Conservation (phyloP, 2,329 filamentous ascomycete species). For the Aspergillus terreus region DNA sequence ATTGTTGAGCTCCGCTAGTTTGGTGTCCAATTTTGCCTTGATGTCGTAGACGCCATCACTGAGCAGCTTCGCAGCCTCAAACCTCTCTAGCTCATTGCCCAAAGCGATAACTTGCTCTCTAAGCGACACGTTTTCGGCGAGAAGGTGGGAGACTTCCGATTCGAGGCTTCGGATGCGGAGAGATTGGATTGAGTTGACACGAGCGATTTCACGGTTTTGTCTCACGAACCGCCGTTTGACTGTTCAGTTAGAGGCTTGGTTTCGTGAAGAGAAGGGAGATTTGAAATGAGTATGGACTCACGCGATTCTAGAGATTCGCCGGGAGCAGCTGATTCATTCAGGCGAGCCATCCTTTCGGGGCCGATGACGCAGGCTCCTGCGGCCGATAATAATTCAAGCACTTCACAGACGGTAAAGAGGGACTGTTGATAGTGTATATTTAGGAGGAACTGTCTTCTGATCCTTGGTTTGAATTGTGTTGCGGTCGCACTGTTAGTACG, state of each 20-base stretch:
- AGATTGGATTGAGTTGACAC: slow-evolving; percentile 61
- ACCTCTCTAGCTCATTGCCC: slow-evolving; percentile 52
- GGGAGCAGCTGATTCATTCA: slow-evolving; percentile 45
- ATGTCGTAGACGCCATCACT: slow-evolving; percentile 49
- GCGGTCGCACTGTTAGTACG: neutral
- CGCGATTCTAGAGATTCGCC: slow-evolving; percentile 46
- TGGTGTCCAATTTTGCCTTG: slow-evolving; percentile 53
- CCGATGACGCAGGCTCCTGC: neutral
- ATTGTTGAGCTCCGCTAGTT: slow-evolving; percentile 53
- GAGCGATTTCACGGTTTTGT: slow-evolving; percentile 64
- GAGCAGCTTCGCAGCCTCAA: slow-evolving; percentile 42
- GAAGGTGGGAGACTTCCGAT: slow-evolving; percentile 57
- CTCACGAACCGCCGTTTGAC: slow-evolving; percentile 63
- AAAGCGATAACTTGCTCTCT: slow-evolving; percentile 57
- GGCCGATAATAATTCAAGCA: neutral
- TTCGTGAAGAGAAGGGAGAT: neutral
- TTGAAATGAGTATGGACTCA: slow-evolving; percentile 27
- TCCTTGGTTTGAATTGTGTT: no score
- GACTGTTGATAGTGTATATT: no score
- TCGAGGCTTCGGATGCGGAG: slow-evolving; percentile 62
- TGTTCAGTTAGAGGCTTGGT: slow-evolving; percentile 22
- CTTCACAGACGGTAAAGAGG: no score
- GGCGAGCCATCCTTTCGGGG: slow-evolving; percentile 41
- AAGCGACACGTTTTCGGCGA: slow-evolving; percentile 58
- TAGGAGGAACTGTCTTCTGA: no score